Evolutionary conservation across 352 stramenopile genomes (phyloP), one percentile per base, ranked within the genome.

Genomic region (Pythium chondricola): DNA sequence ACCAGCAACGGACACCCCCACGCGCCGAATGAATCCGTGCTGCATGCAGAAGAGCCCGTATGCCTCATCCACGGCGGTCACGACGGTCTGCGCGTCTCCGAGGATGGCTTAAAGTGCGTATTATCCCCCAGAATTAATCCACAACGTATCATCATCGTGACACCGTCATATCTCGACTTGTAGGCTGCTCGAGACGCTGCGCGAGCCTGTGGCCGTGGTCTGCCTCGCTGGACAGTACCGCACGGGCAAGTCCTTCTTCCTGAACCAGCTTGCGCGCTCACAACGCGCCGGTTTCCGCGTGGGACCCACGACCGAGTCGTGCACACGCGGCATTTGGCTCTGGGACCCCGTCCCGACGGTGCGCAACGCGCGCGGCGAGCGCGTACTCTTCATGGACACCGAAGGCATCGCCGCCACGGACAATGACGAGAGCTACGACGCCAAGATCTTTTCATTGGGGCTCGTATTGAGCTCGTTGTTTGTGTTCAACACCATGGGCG

Each of bases 171-270:
- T 27, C 41, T 5, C 17, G 16, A 26, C n/a, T n/a, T 26, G 4
- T 52, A 88, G 78, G 18, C 42, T 88, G 11, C 61, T 93, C 11
- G 67, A 90, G 51, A 65, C 56, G 14, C 50, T 93, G 4, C 54
- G 67, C 9, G 79, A 93, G 48, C 76, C 82, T 11, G 58, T 93
- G 6, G 79, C 76, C n/a, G 76, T 91, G 37, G 65, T 93, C 21
- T 93, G 74, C 43, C 61, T 93, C 13, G 82, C 79, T 4, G 82
- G 82, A 4, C 79, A 91, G 53, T 93, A 93, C 63, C 67, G 81
- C 56, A 94, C 83, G 31, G 83, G 83, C 49, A 94, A 92, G 62
- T 89, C 78, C 42, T 94, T 94, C 51, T 92, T 94, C 48, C 70
- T 94, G 37, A 94, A 92, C 46, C 80, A 93, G 60, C 66, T 93